phyloP scores from a whole-genome alignment of 2,329 filamentous ascomycete genomes.

The Neofusicoccum laricinum region DNA sequence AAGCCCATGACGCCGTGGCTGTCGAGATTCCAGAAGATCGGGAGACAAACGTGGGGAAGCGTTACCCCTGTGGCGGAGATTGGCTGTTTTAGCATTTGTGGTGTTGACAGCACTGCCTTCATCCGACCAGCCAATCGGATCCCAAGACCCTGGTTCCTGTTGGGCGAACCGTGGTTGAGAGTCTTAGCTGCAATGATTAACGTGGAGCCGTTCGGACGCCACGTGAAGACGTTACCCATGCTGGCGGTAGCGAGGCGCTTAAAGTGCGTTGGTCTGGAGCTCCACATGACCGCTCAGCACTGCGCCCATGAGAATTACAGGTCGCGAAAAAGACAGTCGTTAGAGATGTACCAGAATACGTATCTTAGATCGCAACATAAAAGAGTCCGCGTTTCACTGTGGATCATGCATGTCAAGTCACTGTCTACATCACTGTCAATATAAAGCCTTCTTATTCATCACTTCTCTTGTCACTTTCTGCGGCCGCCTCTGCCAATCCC shows the following conservation, averaged over 20 bases:
- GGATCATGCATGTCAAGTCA: not conserved
- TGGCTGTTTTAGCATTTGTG: not conserved
- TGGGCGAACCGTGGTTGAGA: not conserved
- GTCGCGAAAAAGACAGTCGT: not conserved
- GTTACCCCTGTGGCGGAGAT: not conserved
- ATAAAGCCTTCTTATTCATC: not conserved
- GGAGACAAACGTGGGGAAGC: not conserved
- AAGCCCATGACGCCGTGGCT: not conserved
- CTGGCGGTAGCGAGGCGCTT: not conserved
- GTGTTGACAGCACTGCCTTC: not conserved
- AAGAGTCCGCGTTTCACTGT: not conserved
- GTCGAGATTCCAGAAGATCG: not conserved
- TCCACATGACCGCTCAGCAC: not conserved
- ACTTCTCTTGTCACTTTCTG: not conserved
- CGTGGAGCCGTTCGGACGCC: not conserved
- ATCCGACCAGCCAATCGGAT: not conserved
- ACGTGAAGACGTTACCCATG: not conserved
- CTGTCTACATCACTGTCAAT: not conserved
- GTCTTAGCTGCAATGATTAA: not conserved
- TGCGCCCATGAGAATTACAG: not conserved
- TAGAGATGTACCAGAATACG: not conserved
- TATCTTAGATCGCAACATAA: no score
- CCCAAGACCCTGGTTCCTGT: not conserved
- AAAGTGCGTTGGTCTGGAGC: not conserved
- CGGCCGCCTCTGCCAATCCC: not conserved